These are phyloP conservation scores for Eimeria maxima DNA, from an alignment of 169 alveolate genomes.

Conservation along the genomic window DNA sequence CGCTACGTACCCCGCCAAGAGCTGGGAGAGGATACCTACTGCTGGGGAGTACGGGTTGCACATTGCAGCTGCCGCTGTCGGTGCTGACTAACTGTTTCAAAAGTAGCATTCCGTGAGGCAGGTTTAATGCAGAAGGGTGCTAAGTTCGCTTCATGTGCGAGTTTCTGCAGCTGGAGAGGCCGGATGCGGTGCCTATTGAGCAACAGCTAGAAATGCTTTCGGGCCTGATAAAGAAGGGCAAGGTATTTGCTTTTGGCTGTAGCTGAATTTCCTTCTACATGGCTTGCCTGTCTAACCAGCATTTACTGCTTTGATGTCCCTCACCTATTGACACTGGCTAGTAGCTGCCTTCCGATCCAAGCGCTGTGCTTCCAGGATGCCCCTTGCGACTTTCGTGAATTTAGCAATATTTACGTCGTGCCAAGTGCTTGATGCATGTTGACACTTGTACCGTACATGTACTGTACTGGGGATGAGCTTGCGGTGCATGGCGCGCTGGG, in stretches of 20 bases:
- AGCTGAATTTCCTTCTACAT: not conserved
- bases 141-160: not conserved
- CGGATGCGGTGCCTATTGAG: slow-evolving; percentile 76
- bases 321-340: not conserved
- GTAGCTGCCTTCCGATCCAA: not conserved
- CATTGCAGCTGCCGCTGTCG: not conserved
- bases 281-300: not conserved
- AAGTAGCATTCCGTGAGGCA: not conserved
- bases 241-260: slow-evolving; percentile 4
- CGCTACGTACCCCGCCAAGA: slow-evolving; percentile 90
- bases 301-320: not conserved
- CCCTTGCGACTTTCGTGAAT: not conserved
- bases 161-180: slow-evolving; percentile 51
- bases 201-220: slow-evolving; percentile 88
- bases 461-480: not conserved
- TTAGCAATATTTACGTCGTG: not conserved
- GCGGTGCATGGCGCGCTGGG: not conserved
- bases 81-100: not conserved
- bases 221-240: slow-evolving; percentile 88
- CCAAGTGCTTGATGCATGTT: too few species aligned
- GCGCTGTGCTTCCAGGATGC: not conserved
- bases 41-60: slow-evolving; percentile 88
- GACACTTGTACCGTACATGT: too few species aligned
- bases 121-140: not conserved
- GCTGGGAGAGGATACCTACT: slow-evolving; percentile 92